These are phyloP conservation scores for Atkinsonella texensis DNA, from an alignment of 2,329 filamentous ascomycete genomes.

Conservation along the genomic window DNA sequence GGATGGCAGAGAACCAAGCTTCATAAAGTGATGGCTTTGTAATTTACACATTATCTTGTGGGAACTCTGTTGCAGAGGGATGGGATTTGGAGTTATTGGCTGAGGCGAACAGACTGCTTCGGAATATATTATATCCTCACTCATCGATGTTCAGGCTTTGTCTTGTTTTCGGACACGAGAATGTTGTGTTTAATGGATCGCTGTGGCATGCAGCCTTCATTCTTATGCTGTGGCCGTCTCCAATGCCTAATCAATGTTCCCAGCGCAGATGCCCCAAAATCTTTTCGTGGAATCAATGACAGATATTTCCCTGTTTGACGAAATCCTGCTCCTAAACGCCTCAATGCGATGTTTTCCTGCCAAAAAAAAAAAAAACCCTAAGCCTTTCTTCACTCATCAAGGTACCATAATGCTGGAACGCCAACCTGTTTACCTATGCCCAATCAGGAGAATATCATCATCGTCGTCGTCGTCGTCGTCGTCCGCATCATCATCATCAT, in stretches of 20 bases:
- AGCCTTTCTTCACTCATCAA: background rate
- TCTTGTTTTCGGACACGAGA: background rate
- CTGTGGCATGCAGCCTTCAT: background rate
- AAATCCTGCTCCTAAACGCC: background rate
- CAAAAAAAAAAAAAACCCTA: background rate
- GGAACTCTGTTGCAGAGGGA: too few relatives aligned
- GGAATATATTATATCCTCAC: too few relatives aligned
- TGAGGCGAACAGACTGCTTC: too few relatives aligned
- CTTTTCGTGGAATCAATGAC: background rate
- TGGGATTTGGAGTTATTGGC: too few relatives aligned
- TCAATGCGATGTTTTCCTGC: background rate
- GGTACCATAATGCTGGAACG: background rate
- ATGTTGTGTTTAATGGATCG: background rate
- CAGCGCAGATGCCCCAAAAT: background rate
- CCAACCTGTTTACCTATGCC: conserved; percentile 29
- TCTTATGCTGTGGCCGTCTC: background rate
- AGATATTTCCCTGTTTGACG: background rate
- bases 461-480: conserved; percentile 32
- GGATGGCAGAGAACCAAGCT: conserved; percentile 9
- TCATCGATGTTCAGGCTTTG: too few relatives aligned
- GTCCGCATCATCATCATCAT: conserved; percentile 31
- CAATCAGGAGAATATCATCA: conserved; percentile 37
- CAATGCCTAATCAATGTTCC: background rate
- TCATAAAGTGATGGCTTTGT: background rate
- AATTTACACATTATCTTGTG: background rate